Evolutionary conservation across 345 rosid genomes (phyloP), one percentile per base, ranked within the genome.

Genomic region (Bretschneidera sinensis): DNA sequence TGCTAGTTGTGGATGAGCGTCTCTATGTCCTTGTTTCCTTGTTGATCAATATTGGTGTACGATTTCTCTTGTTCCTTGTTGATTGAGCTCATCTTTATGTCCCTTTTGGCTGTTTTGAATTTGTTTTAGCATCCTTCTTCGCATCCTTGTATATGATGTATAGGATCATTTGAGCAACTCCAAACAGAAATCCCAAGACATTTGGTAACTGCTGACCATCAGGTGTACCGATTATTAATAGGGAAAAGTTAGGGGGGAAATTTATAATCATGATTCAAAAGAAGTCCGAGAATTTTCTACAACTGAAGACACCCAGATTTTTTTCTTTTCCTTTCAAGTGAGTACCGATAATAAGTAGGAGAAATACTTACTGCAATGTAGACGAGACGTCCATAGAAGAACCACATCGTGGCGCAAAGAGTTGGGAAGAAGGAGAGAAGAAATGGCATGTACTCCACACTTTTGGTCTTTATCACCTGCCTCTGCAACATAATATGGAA

Each of bases 391-490:
- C 99, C 97, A 61, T 89, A 86, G 66, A 84, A 78, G 79, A 92
- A 92, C 99, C 99, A 92, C 81, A 79, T 69, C 57, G 80, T 74
- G 39, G 97, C 95, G 24, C 85, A 83, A 11, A 94, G 66, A 9
- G 91, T 86, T 17, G 90, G 86, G 74, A 78, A 83, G 35, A 86
- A 61, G 19, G 99, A 94, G 9, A 85, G 75, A 22, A 69, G 55
- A 60, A 89, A 70, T n/a, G 97, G 92, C 98, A 92, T 89, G 83
- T 71, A 83, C 69, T 92, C 95, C 50, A 86, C 97, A 67, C 95
- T 89, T 64, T 75, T 89, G 9, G 96, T 89, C 74, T 61, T 79
- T 25, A 94, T 82, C 19, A 94, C 96, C 64, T 68, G 72, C 55
- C 80, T 83, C 97, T 92, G 88, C 66, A 72, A 16, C 16, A 48